Evolutionary conservation across 164 flowering plant species (phyloP).

Genomic region (Echeveria elegans): DNA sequence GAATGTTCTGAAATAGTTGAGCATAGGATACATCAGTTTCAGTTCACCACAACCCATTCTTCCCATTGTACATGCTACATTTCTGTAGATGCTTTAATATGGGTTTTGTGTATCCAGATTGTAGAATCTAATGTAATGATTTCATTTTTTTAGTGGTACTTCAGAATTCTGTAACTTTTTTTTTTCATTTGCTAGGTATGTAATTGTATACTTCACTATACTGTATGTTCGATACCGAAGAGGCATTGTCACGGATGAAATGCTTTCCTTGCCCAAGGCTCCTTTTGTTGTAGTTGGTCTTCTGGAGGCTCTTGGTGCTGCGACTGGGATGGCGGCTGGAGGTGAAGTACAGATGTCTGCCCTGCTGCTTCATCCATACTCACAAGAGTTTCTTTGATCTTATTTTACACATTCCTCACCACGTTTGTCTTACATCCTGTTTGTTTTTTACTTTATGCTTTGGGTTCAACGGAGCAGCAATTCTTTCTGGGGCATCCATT

Average conservation of each 20-base stretch:
- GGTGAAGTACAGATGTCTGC: constrained; percentile 27
- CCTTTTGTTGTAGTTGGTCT: constrained; percentile 71
- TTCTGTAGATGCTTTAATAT: background rate
- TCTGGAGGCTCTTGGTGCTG: constrained; percentile 92
- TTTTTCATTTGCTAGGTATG: constrained; percentile 50
- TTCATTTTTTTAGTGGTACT: background rate
- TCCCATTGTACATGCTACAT: background rate
- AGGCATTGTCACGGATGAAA: too few species aligned
- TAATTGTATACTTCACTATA: constrained; percentile 78
- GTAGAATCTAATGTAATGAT: background rate
- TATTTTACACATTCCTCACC: background rate
- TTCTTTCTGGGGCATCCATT: constrained; percentile 90
- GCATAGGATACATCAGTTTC: background rate
- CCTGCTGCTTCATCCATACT: background rate
- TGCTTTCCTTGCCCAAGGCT: constrained; percentile 79
- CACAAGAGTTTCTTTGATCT: background rate
- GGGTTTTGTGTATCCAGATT: background rate
- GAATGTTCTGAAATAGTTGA: background rate
- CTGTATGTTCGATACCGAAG: constrained; percentile 61
- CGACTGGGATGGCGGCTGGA: constrained; percentile 93
- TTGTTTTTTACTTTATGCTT: constrained; percentile 1
- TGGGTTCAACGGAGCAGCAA: constrained; percentile 46
- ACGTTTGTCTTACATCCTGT: constrained; percentile 1
- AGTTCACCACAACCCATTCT: background rate
- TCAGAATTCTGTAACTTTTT: background rate